These are phyloP conservation scores for Pilobolus umbonatus DNA, from an alignment of 192 early-diverging fungal genomes.

Conservation along the genomic window DNA sequence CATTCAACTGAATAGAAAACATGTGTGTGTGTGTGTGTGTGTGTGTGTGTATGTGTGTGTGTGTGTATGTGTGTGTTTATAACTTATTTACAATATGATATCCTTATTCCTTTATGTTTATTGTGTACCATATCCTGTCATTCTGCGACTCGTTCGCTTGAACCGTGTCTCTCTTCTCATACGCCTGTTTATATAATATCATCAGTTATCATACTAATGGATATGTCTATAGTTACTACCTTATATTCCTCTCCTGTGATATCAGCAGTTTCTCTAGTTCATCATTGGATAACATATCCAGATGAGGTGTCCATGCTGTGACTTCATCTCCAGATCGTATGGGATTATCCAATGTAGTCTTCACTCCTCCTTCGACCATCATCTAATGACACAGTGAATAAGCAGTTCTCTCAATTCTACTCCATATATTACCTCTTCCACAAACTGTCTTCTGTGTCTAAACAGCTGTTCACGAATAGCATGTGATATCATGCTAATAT, in stretches of 20 bases:
- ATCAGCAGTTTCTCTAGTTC: conserved; percentile 57
- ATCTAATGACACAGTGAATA: conserved; percentile 15
- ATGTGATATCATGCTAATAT: conserved; percentile 69
- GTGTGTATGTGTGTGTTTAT: not conserved
- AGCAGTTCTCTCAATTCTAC: not conserved
- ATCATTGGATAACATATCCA: conserved; percentile 53
- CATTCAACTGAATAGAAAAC: conserved; percentile 1
- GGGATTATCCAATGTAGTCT: conserved; percentile 34
- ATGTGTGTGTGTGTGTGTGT: not conserved
- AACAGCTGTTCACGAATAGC: conserved; percentile 73
- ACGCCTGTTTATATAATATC: conserved; percentile 4
- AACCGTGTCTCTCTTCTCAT: conserved; percentile 29
- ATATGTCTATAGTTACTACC: conserved; percentile 27
- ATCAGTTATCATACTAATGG: too few species aligned
- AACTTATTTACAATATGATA: not conserved
- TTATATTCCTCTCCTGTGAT: conserved; percentile 49
- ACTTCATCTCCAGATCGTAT: conserved; percentile 47
- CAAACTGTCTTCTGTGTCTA: conserved; percentile 45
- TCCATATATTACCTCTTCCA: conserved; percentile 35
- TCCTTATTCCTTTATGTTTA: not conserved
- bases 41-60: not conserved
- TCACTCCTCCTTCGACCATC: conserved; percentile 31
- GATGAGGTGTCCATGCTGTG: conserved; percentile 46
- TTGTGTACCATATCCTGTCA: not conserved
- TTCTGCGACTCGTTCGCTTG: conserved; percentile 28